A percentile compares a stretch with the other conserved stretches of the same genome.
These are phyloP conservation scores for Diophrys appendiculata DNA, from an alignment of 73 alveolate genomes.

Conservation along the genomic window DNA sequence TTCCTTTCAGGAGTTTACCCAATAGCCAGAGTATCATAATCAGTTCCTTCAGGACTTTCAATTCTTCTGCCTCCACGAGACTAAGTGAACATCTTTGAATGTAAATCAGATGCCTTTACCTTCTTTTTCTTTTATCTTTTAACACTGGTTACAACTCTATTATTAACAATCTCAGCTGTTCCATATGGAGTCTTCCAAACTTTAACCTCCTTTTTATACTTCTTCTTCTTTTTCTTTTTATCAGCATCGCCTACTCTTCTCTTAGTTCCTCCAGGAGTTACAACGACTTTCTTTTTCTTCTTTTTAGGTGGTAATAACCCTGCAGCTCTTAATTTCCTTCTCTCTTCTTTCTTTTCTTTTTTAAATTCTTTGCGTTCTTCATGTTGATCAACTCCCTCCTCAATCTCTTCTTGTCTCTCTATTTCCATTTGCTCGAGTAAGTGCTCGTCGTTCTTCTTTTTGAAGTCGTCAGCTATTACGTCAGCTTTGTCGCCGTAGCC, in stretches of 20 bases:
- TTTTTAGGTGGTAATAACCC: background rate
- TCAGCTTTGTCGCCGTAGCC: slow-evolving; percentile 19
- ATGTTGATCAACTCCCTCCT: background rate
- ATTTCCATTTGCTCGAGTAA: background rate
- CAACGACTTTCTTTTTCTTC: background rate
- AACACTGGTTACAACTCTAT: background rate
- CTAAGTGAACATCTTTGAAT: no score
- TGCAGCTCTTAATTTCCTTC: background rate
- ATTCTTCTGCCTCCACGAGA: background rate
- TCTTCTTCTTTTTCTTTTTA: slow-evolving; percentile 1
- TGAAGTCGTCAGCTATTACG: background rate
- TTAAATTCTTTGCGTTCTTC: background rate
- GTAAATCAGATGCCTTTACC: no score
- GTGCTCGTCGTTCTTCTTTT: background rate
- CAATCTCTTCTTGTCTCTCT: background rate
- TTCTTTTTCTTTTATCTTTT: no score
- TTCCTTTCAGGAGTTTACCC: background rate
- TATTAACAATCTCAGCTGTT: background rate
- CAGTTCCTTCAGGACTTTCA: slow-evolving; percentile 4
- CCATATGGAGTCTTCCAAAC: slow-evolving; percentile 18
- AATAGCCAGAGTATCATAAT: background rate
- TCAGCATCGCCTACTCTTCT: no score
- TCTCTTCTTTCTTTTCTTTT: background rate
- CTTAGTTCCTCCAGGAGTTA: no score
- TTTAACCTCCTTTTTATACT: background rate